Evolutionary conservation across 495 filamentous ascomycete species (phyloP).

Genomic region (Penicillium antarcticum): DNA sequence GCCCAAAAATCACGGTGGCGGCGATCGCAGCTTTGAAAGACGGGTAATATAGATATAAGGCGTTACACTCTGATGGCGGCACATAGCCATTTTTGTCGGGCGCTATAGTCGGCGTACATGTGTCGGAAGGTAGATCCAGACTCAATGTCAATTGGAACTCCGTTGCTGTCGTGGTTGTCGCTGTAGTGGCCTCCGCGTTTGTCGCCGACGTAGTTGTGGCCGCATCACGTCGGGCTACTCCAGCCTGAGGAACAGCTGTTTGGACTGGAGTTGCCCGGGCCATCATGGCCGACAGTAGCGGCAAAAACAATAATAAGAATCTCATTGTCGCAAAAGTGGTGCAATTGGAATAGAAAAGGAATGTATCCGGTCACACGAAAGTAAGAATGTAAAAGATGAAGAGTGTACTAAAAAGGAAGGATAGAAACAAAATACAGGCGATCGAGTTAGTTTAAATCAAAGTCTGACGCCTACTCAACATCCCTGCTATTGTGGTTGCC

Average conservation of each 20-base stretch:
- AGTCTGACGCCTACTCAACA: too few species aligned
- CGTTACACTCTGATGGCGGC: not conserved
- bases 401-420: too few species aligned
- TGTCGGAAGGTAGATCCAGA: not conserved
- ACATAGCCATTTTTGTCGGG: not conserved
- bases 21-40: not conserved
- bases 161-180: not conserved
- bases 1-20: not conserved
- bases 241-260: not conserved
- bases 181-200: not conserved
- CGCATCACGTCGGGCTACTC: not conserved
- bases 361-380: too few species aligned
- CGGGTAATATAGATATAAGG: not conserved
- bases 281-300: not conserved
- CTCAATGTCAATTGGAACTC: not conserved
- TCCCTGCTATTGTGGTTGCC: too few species aligned
- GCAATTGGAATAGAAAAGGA: too few species aligned
- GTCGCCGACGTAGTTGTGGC: not conserved
- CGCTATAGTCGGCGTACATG: not conserved
- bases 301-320: too few species aligned
- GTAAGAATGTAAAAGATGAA: too few species aligned
- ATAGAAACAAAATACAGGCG: too few species aligned
- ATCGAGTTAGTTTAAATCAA: too few species aligned
- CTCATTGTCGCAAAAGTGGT: too few species aligned
- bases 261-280: not conserved